phyloP scores from a whole-genome alignment of 257 asterid genomes.

The Paraleonurus japonicus region DNA sequence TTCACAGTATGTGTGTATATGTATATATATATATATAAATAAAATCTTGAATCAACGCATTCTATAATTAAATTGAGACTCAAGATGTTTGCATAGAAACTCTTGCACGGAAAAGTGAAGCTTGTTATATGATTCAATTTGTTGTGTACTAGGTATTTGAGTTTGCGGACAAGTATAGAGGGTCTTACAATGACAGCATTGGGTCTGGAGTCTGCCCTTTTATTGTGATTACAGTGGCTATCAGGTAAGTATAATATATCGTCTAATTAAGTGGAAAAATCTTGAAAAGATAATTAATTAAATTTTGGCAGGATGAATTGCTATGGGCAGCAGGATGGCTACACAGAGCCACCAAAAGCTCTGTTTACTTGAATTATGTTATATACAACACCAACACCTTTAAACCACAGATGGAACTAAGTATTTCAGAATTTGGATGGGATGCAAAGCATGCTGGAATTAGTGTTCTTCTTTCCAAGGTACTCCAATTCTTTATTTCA shows the following conservation, averaged over 20 bases:
- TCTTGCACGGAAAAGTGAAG: too few relatives aligned
- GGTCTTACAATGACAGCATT: constrained; percentile 38
- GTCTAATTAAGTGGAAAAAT: neutral
- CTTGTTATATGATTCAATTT: neutral
- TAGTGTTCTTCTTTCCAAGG: constrained; percentile 48
- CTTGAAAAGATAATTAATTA: too few relatives aligned
- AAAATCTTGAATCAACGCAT: too few relatives aligned
- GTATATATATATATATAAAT: too few relatives aligned
- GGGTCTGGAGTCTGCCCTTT: constrained; percentile 42
- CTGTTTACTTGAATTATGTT: constrained; percentile 35
- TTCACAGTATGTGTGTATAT: too few relatives aligned
- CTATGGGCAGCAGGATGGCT: constrained; percentile 54
- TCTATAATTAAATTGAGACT: too few relatives aligned
- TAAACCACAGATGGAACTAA: constrained; percentile 27
- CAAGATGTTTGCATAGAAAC: neutral
- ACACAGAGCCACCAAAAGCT: constrained; percentile 38
- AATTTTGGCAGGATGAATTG: constrained; percentile 40
- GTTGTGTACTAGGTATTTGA: constrained; percentile 35
- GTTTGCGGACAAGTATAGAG: constrained; percentile 53
- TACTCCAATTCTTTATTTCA: neutral
- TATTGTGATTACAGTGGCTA: constrained; percentile 43
- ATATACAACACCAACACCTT: constrained; percentile 28
- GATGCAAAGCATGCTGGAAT: constrained; percentile 59
- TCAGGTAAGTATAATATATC: neutral
- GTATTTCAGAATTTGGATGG: constrained; percentile 49